Evolutionary conservation across 371 early-diverging fungal genomes (phyloP).

Genomic region (Mortierella sp.): DNA sequence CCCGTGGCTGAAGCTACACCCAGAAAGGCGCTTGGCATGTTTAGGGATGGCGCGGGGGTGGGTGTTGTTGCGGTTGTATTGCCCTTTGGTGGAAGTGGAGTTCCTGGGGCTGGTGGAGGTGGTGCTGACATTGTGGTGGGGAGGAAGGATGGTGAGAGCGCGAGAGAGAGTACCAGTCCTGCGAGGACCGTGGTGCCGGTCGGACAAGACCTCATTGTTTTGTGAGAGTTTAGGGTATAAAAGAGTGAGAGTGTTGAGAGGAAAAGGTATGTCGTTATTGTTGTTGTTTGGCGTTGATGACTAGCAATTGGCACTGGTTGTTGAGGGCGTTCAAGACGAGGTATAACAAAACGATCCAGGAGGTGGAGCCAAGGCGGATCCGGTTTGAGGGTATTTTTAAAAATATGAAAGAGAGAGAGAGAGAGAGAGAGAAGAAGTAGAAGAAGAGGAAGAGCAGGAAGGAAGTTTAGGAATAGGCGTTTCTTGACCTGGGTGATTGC

Average conservation of each 20-base stretch:
- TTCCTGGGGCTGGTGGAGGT: not conserved
- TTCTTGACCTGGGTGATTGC: not conserved
- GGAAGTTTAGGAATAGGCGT: not conserved
- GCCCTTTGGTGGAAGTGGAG: not conserved
- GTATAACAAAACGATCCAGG: not conserved
- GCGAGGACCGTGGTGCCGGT: conserved; percentile 1
- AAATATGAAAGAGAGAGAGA: not conserved
- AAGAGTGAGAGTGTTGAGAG: not conserved
- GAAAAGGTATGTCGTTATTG: not conserved
- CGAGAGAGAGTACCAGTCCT: conserved; percentile 4
- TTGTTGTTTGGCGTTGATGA: too few species aligned
- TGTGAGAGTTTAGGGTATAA: not conserved
- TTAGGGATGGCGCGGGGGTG: not conserved
- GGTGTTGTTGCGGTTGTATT: not conserved
- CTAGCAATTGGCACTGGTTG: not conserved
- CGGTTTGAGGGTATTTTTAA: not conserved
- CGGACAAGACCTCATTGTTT: not conserved
- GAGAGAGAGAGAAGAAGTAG: not conserved
- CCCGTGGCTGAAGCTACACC: conserved; percentile 30
- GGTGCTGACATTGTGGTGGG: not conserved
- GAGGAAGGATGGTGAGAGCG: not conserved
- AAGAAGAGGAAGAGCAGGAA: not conserved
- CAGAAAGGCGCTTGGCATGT: conserved; percentile 22
- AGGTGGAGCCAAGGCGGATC: too few species aligned
- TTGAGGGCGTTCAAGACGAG: not conserved